A percentile compares a stretch with the other conserved stretches of the same genome.
Evolutionary conservation across 169 alveolate genomes (phyloP).

Genomic region (Cystoisospora suis): DNA sequence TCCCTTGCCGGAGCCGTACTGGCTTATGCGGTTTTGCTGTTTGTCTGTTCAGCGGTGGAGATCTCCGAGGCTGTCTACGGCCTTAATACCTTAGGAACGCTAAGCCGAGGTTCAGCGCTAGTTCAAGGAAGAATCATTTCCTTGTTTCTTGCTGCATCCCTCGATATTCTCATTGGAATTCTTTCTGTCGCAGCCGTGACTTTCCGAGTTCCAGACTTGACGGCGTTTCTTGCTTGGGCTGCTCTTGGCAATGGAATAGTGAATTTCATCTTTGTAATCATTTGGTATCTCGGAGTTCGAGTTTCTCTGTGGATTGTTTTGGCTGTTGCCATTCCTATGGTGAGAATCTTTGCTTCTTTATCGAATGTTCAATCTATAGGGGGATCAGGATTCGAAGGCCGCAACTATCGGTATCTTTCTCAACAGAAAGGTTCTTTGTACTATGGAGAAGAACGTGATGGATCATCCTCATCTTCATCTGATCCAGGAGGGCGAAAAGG

Average conservation of each 20-base stretch:
- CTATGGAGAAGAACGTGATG: not conserved
- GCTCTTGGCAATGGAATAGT: not conserved
- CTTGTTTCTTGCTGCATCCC: not conserved
- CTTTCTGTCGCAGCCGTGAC: constrained; percentile 11
- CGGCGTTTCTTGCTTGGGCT: constrained; percentile 16
- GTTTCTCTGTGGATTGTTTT: not conserved
- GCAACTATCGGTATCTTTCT: not conserved
- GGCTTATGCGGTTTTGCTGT: not conserved
- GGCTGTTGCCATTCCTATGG: constrained; percentile 41
- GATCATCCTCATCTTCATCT: too few relatives aligned
- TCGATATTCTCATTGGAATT: not conserved
- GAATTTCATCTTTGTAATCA: not conserved
- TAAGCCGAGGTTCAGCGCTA: not conserved
- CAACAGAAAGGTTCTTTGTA: not conserved
- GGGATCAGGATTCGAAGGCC: constrained; percentile 41
- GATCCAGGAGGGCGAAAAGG: too few relatives aligned
- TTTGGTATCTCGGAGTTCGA: constrained; percentile 19
- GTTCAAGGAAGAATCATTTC: constrained; percentile 16
- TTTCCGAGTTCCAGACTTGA: not conserved
- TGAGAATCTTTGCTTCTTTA: constrained; percentile 34
- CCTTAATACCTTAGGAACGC: not conserved
- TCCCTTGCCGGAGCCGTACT: constrained; percentile 2
- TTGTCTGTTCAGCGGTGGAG: constrained; percentile 1
- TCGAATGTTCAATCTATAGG: constrained; percentile 46
- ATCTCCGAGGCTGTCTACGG: not conserved